Conservation (phyloP, 352 stramenopile genomes). For the Phytophthora macrochlamydospora region DNA sequence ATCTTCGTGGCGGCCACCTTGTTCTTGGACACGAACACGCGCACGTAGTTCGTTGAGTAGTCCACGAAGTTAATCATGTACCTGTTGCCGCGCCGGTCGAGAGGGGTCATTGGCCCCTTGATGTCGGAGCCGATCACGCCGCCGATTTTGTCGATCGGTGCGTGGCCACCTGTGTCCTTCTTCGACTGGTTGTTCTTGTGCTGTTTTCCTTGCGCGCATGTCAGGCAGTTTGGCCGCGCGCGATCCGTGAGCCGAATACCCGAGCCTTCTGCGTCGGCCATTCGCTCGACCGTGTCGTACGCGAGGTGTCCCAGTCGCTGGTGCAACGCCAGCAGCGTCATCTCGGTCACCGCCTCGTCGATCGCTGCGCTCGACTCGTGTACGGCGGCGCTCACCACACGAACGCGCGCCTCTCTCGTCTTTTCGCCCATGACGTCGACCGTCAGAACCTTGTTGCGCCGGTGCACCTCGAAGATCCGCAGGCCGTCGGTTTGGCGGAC, state of each 20-base stretch:
- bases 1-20: background rate
- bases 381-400: background rate
- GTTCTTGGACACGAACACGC: constrained; percentile 4
- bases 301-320: constrained; percentile 2
- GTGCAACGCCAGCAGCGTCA: constrained; percentile 8
- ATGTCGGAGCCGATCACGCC: constrained; percentile 6
- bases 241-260: constrained; percentile 1
- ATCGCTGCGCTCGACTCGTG: background rate
- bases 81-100: background rate
- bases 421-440: too few species aligned
- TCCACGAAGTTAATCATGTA: constrained; percentile 17
- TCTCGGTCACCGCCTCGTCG: background rate
- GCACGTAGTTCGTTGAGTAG: constrained; percentile 6
- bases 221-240: background rate
- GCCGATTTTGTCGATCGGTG: constrained; percentile 4
- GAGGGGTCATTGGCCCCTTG: constrained; percentile 4
- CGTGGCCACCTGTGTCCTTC: constrained; percentile 3
- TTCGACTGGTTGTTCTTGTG: background rate
- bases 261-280: constrained; percentile 3
- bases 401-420: background rate
- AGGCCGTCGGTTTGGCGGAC: too few species aligned
- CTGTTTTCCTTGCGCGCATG: constrained; percentile 11
- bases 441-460: too few species aligned
- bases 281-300: constrained; percentile 12
- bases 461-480: too few species aligned